Evolutionary conservation across 257 asterid species (phyloP).

Genomic region (Ballota nigra): DNA sequence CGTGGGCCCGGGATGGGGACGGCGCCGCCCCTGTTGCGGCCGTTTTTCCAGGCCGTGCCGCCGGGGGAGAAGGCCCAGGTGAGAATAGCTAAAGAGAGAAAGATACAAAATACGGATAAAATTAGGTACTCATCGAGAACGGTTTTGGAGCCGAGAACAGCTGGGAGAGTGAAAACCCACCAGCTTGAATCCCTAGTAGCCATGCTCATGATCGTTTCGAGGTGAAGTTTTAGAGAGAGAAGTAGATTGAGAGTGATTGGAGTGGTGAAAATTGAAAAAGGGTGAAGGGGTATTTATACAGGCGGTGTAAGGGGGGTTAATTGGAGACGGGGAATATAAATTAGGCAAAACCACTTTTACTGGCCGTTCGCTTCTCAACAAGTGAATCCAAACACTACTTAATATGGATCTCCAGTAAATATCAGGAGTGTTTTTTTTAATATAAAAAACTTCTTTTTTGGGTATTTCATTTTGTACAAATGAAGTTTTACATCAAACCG

Average conservation of each 20-base stretch:
- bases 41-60: constrained; percentile 52
- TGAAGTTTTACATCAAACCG: no score
- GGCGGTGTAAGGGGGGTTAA: neutral
- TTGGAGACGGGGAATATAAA: neutral
- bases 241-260: neutral
- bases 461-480: no score
- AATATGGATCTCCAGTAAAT: no score
- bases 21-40: constrained; percentile 33
- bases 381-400: neutral
- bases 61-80: constrained; percentile 50
- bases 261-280: neutral
- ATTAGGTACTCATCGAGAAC: constrained; percentile 36
- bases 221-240: neutral
- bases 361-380: neutral
- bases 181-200: constrained; percentile 41
- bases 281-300: constrained; percentile 4
- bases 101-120: constrained; percentile 14
- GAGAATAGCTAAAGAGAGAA: constrained; percentile 24
- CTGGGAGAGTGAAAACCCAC: constrained; percentile 57
- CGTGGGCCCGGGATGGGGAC: constrained; percentile 58
- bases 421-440: no score
- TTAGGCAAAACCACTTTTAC: neutral
- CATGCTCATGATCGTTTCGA: constrained; percentile 18
- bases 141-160: constrained; percentile 45
- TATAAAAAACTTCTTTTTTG: no score